Evolutionary conservation across 2,329 filamentous ascomycete genomes (phyloP), one percentile per base, ranked within the genome.

Genomic region (Rutstroemia sp.): DNA sequence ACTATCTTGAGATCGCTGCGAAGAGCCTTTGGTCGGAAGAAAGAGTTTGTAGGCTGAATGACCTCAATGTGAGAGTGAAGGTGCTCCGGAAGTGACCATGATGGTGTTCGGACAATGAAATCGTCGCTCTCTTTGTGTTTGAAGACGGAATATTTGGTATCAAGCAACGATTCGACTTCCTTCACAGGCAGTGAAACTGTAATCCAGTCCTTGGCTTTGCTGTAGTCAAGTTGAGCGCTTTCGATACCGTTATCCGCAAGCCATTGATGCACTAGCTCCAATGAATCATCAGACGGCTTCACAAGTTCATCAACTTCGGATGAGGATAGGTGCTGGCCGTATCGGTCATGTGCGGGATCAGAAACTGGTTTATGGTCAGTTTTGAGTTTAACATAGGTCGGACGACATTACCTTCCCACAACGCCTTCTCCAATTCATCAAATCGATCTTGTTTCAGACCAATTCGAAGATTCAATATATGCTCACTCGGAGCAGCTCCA

Each of bases 11-110:
- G 23, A 19, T 48, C 16, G 16, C 14, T 36, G 46, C 25, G 42
- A 17, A 30, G 46, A 9, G 14, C 30, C 7, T 48, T 48, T 62
- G 72, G 63, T 39, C 74, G 73, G 66, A 80, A 78, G 71, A 84
- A 84, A 0, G 79, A 80, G 48, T 76, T 83, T 1, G 81, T 83
- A 1, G 81, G 81, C 66, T 83, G 80, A 21, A 84, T 77, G 14
- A 78, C 75, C 62, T 82, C 79, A 58, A 84, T 77, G 64, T 81
- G 79, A 47, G 74, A 72, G 63, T 83, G 80, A 3, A 84, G 71
- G 62, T 83, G 76, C 38, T 63, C 65, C 14, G 81, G 81, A 2
- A 84, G 73, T 46, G 79, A 83, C 80, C 80, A 84, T 46, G 73
- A 68, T 2, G 77, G 75, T 0, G 81, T 75, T 46, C 81, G 76